Evolutionary conservation across 306 rosid species (phyloP).

Genomic region (Quercus engelmannii): DNA sequence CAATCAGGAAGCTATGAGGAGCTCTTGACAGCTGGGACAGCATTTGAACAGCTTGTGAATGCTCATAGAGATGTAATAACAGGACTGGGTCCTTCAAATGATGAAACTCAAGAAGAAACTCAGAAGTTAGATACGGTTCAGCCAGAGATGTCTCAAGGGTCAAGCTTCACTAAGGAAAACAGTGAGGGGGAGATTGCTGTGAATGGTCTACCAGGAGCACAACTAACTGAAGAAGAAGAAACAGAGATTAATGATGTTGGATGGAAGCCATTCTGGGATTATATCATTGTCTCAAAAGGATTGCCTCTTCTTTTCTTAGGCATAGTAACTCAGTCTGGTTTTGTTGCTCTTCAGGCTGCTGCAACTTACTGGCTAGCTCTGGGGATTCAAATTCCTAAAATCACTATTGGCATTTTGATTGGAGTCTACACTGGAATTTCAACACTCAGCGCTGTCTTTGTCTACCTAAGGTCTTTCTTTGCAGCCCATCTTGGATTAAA

Average conservation of each 20-base stretch:
- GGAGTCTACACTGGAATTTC: conserved; percentile 17
- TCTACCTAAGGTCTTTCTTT: conserved; percentile 22
- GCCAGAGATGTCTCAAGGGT: conserved; percentile 7
- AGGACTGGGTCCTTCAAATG: conserved; percentile 1
- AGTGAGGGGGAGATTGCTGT: no score
- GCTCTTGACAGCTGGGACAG: conserved; percentile 37
- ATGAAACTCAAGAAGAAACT: conserved; percentile 19
- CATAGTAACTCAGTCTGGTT: conserved; percentile 15
- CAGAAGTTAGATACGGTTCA: conserved; percentile 1
- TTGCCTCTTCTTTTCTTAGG: background rate
- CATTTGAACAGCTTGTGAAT: conserved; percentile 50
- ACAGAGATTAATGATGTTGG: no score
- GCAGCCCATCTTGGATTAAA: conserved; percentile 45
- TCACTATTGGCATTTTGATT: no score
- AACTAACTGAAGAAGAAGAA: no score
- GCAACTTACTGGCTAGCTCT: conserved; percentile 41
- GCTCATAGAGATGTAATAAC: conserved; percentile 48
- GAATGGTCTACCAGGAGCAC: no score
- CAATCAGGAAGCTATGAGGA: conserved; percentile 51
- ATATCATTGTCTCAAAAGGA: no score
- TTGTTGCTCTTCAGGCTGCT: background rate
- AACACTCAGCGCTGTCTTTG: conserved; percentile 33
- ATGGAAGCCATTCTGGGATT: no score
- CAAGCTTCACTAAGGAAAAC: no score
- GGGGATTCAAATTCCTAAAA: conserved; percentile 33